Evolutionary conservation across 106 monocot species (phyloP).

Genomic region (Apostasia ramifera): DNA sequence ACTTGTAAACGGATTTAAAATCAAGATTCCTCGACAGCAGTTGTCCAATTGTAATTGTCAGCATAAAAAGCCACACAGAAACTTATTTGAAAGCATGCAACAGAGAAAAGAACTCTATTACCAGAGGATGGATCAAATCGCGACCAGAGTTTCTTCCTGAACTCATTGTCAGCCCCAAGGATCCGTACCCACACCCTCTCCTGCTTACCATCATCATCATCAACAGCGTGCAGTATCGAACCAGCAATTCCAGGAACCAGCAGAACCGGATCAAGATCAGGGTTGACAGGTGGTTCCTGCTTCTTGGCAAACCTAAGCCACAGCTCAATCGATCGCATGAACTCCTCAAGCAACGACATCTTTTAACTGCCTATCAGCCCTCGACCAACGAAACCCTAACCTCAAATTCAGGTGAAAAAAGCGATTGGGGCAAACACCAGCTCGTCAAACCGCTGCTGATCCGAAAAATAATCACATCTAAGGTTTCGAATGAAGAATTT

Average conservation of each 20-base stretch:
- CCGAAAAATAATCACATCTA: too few relatives aligned
- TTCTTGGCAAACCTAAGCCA: slow-evolving; percentile 43
- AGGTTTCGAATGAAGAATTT: too few relatives aligned
- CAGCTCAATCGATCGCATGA: slow-evolving; percentile 44
- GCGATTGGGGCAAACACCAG: too few relatives aligned
- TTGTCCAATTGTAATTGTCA: too few relatives aligned
- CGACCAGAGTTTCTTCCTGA: slow-evolving; percentile 50
- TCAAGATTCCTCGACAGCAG: not conserved
- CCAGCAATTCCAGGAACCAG: slow-evolving; percentile 72
- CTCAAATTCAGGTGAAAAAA: too few relatives aligned
- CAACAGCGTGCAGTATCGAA: slow-evolving; percentile 45
- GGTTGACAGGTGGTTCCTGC: slow-evolving; percentile 23
- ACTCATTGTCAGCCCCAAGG: slow-evolving; percentile 17
- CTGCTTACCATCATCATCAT: slow-evolving; percentile 33
- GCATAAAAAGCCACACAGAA: not conserved
- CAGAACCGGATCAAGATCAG: slow-evolving; percentile 56
- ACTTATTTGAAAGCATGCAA: not conserved
- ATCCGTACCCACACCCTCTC: slow-evolving; percentile 37
- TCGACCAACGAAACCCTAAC: not conserved
- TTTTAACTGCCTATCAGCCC: not conserved
- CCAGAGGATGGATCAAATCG: slow-evolving; percentile 55
- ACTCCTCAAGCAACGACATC: slow-evolving; percentile 47
- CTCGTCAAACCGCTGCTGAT: too few relatives aligned
- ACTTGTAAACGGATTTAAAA: not conserved
- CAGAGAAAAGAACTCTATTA: slow-evolving; percentile 4